Conservation (phyloP, 805 yeast species). For the Lachancea mirantina region DNA sequence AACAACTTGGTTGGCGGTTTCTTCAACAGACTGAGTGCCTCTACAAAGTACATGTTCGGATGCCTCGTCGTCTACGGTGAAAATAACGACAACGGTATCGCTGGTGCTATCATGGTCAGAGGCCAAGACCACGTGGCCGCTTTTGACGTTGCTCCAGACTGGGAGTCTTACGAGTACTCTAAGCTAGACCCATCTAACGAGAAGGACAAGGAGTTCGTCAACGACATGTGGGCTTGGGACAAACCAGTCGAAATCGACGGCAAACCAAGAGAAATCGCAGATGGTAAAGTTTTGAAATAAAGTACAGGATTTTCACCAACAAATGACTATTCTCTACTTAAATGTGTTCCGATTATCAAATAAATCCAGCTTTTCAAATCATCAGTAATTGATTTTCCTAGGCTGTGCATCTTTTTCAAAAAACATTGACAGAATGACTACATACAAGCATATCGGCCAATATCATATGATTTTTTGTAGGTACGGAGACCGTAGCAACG, state of each 20-base stretch:
- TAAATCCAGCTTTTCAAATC: too few species aligned
- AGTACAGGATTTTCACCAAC: not conserved
- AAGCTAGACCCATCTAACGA: slow-evolving; percentile 75
- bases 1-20: slow-evolving; percentile 96
- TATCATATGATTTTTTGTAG: too few species aligned
- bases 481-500: too few species aligned
- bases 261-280: slow-evolving; percentile 79
- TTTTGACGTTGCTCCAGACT: slow-evolving; percentile 96
- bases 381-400: too few species aligned
- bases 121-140: slow-evolving; percentile 88
- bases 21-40: slow-evolving; percentile 85
- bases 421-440: too few species aligned
- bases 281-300: slow-evolving; percentile 95
- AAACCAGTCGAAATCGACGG: slow-evolving; percentile 81
- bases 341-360: too few species aligned
- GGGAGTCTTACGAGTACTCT: slow-evolving; percentile 87
- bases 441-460: too few species aligned
- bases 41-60: slow-evolving; percentile 88
- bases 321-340: not conserved
- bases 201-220: slow-evolving; percentile 71
- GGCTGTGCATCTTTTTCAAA: too few species aligned
- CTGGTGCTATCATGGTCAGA: slow-evolving; percentile 89
- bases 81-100: slow-evolving; percentile 93
- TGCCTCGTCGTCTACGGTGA: slow-evolving; percentile 89
- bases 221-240: slow-evolving; percentile 98